Evolutionary conservation across 208 protist genomes (phyloP), one percentile per base, ranked within the genome.

Genomic region (Crithidia bombi): DNA sequence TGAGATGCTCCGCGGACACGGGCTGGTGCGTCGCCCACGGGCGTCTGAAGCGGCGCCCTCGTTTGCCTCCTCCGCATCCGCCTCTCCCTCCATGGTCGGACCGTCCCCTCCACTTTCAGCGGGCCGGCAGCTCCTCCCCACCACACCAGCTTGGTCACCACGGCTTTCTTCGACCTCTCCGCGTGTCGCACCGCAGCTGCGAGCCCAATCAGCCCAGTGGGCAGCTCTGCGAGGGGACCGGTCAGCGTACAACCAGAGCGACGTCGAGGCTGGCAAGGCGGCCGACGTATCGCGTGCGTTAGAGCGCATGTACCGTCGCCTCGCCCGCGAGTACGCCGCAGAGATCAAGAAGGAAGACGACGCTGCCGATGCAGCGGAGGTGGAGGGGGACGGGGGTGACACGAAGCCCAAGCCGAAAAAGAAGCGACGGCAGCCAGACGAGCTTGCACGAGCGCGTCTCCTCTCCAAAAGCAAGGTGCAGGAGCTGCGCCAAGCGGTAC

Each of bases 401-500:
- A 56, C 2, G 26, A 3, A 15, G 21, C 2, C 36, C 26, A 38
- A 52, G 36, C 56, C 14, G 21, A 38, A 12, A 15, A 79, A 77
- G 33, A 54, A 46, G 19, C 57, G 70, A 19, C 73, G 73, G 1
- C 74, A 73, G 25, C 56, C 69, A 26, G 78, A 88, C 38, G 54
- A 69, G 23, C 26, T 30, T 1, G 81, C 81, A 0, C 58, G 62
- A 23, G 51, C 67, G n/a, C 85, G 87, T 7, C 80, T 95, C 26
- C 50, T 76, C 23, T 25, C 52, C 0, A 69, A 64, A 49, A 70
- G 41, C 38, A 75, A 69, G 35, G 69, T 66, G 12, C 61, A 71
- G 49, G 72, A 78, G 30, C 73, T 79, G 46, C 51, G 75, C 47
- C 84, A 86, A 62, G 21, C 15, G 14, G 71, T 80, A 23, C 91